These are phyloP conservation scores for Termitomyces sp. DNA, from an alignment of 768 basidiomycete genomes.

Conservation along the genomic window DNA sequence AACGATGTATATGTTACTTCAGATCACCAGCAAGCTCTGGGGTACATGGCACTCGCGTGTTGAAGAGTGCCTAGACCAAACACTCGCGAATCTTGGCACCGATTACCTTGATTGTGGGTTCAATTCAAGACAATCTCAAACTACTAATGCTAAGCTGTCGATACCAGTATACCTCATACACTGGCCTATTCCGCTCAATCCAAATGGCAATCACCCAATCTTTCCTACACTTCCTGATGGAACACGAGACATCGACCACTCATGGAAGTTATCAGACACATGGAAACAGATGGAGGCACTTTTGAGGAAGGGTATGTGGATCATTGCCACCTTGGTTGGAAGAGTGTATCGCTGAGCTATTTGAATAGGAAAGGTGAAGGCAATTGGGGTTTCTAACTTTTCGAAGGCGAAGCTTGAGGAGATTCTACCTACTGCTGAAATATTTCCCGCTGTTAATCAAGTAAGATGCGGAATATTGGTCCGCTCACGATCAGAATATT, in stretches of 20 bases:
- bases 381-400: conserved; percentile 77
- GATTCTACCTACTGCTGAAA: conserved; percentile 58
- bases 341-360: conserved; percentile 3
- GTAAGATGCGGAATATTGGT: conserved; percentile 26
- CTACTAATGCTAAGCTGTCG: conserved; percentile 3
- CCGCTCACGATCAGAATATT: not conserved
- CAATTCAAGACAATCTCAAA: conserved; percentile 4
- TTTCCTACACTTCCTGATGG: conserved; percentile 59
- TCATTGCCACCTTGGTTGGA: not conserved
- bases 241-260: conserved; percentile 58
- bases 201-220: conserved; percentile 55
- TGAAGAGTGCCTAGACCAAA: conserved; percentile 68
- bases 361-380: conserved; percentile 52
- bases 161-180: conserved; percentile 59
- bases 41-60: conserved; percentile 64
- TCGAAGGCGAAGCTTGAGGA: conserved; percentile 62
- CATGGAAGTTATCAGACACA: conserved; percentile 65
- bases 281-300: conserved; percentile 83
- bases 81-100: conserved; percentile 71
- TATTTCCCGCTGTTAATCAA: conserved; percentile 72
- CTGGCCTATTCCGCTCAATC: conserved; percentile 77
- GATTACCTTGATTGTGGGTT: conserved; percentile 74
- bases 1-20: not conserved
- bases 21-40: conserved; percentile 75
- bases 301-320: conserved; percentile 47